Evolutionary conservation across 2,329 filamentous ascomycete genomes (phyloP).

Genomic region (Lachnellula hyalina): DNA sequence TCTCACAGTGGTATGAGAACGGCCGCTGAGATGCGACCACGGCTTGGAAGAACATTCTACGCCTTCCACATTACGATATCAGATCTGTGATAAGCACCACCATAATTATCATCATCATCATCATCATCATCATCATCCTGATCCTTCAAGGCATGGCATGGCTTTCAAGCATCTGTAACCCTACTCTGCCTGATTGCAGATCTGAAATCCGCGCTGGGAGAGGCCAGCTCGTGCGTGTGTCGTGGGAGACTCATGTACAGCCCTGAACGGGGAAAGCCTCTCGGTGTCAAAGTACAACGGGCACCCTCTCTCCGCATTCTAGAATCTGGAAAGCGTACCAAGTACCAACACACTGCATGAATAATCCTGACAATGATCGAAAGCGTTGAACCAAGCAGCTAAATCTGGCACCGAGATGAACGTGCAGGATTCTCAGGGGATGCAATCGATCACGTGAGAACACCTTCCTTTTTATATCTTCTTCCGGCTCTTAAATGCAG

Average conservation of each 20-base stretch:
- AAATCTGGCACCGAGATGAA: neutral
- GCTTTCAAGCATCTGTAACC: slow-evolving; percentile 8
- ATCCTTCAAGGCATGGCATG: neutral
- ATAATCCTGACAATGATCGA: neutral
- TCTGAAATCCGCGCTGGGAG: slow-evolving; percentile 6
- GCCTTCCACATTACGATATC: neutral
- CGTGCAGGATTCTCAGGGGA: neutral
- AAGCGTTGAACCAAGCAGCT: too few species aligned
- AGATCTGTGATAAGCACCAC: slow-evolving; percentile 6
- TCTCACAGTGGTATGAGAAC: neutral
- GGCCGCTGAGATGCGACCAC: slow-evolving; percentile 7
- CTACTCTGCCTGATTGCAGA: slow-evolving; percentile 6
- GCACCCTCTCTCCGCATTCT: slow-evolving; percentile 6
- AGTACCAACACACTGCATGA: neutral
- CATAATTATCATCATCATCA: neutral
- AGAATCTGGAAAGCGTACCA: neutral
- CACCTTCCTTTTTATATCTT: neutral
- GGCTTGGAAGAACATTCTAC: neutral
- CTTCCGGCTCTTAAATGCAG: neutral
- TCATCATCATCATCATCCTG: neutral
- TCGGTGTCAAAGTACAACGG: neutral
- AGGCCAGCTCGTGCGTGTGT: slow-evolving; percentile 1
- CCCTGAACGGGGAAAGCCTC: slow-evolving; percentile 1
- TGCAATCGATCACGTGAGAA: neutral
- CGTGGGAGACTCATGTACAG: slow-evolving; percentile 2